Base-by-base conservation (phyloP, 495 filamentous ascomycete genomes). In the Annulohypoxylon stygium region DNA sequence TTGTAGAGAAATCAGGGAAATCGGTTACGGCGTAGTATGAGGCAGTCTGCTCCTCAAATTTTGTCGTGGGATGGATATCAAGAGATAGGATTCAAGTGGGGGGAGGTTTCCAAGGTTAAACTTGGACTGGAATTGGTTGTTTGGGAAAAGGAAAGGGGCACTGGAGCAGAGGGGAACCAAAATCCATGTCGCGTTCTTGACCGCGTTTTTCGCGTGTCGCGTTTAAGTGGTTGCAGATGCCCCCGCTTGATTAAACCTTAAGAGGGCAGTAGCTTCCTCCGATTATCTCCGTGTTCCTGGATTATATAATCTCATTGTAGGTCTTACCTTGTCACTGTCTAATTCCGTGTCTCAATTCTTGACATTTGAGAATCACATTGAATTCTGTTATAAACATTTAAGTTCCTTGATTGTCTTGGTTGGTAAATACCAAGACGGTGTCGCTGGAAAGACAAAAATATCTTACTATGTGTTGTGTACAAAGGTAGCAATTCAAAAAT, bases 161-260 rank as follows among this genome's bases (percentile, higher is more conserved):
- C 30, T 30, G 64, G 59, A 62, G 58, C 23, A 48, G 67, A 71
- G 61, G 68, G 73, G 73, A 62, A 69, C 48, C 55, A 66, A 75
- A 67, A 58, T 59, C 34, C 51, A 62, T 51, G 55, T 67, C 77
- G 77, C 70, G 77, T 77, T 66, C 51, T 48, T 50, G 62, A 64
- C 39, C 75, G 74, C 74, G 75, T 62, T 74, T 75, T 71, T 62
- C 65, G 69, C 54, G 73, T 54, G 30, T 16, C 64, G 73, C 54
- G 73, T 65, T 60, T 55, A 69, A 72, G 73, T 69, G 73, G 67
- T 70, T 67, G 71, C 71, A 70, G 61, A 18, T 37, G 20, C 54
- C 63, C 67, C 67, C 64, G 11, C 23, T 76, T 61, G 69, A 78
- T 76, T 73, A 70, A 73, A 33, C 9, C 50, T 54, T 10, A 54